These are phyloP conservation scores for Claviceps fusiformis DNA, from an alignment of 2,329 filamentous ascomycete genomes.

Conservation along the genomic window DNA sequence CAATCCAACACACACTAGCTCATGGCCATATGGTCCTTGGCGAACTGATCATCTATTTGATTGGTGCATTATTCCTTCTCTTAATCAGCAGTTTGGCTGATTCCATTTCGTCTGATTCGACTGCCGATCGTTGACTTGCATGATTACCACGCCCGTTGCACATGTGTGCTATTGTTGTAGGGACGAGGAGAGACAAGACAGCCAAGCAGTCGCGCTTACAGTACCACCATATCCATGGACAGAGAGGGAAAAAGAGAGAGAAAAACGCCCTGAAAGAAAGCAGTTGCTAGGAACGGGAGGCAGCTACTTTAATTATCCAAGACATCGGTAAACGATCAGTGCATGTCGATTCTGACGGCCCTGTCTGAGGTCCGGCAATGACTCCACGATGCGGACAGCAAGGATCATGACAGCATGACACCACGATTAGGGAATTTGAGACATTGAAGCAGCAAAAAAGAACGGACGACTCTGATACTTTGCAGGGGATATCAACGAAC, in stretches of 20 bases:
- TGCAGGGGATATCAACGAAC: neutral
- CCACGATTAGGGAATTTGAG: no score
- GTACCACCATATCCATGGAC: neutral
- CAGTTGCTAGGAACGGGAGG: neutral
- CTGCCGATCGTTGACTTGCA: neutral
- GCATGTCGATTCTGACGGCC: neutral
- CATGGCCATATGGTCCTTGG: neutral
- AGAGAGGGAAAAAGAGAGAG: neutral
- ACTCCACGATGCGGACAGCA: neutral
- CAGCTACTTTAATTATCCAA: neutral
- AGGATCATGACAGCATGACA: neutral
- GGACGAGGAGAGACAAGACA: neutral
- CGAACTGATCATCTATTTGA: neutral
- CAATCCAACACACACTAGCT: neutral
- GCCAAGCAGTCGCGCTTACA: neutral
- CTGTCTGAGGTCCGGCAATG: neutral
- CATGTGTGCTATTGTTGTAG: neutral
- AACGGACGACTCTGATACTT: neutral
- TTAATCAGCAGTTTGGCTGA: neutral
- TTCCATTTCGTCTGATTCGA: constrained; percentile 8
- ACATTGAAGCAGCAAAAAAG: neutral
- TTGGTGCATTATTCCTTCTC: neutral
- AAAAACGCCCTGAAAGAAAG: neutral
- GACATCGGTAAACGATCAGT: neutral
- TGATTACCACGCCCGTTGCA: neutral